phyloP scores from a whole-genome alignment of 148 eudicot species.

The Polygonum maritimum region DNA sequence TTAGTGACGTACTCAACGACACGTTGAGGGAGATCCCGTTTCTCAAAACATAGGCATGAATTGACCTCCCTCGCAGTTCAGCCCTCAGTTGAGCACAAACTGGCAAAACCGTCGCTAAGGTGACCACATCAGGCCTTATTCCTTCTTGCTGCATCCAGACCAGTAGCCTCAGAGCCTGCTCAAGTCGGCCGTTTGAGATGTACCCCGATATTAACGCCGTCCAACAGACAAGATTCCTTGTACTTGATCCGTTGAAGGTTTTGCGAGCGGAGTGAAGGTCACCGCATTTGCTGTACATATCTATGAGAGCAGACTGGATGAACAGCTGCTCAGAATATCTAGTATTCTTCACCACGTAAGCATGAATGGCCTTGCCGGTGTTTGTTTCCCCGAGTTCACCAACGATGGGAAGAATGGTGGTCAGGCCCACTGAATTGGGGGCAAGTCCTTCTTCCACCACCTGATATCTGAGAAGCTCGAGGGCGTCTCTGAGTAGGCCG shows the following conservation, averaged over 20 bases:
- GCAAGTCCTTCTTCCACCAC: constrained; percentile 49
- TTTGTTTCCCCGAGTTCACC: constrained; percentile 49
- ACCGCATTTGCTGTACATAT: constrained; percentile 93
- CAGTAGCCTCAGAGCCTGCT: constrained; percentile 71
- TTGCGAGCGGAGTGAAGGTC: constrained; percentile 63
- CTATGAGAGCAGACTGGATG: constrained; percentile 67
- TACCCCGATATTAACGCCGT: constrained; percentile 84
- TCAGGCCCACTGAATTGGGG: constrained; percentile 65
- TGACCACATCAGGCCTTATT: constrained; percentile 75
- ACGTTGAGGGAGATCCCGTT: constrained; percentile 48
- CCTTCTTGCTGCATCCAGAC: constrained; percentile 98
- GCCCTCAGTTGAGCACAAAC: constrained; percentile 61
- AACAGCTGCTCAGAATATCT: constrained; percentile 53
- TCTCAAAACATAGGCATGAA: constrained; percentile 59
- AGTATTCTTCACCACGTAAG: constrained; percentile 52
- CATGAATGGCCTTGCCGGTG: constrained; percentile 75
- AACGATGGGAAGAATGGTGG: constrained; percentile 57
- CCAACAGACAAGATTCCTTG: constrained; percentile 72
- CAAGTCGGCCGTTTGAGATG: constrained; percentile 54
- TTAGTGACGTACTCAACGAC: constrained; percentile 63
- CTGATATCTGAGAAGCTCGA: constrained; percentile 41
- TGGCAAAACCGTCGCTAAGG: constrained; percentile 71
- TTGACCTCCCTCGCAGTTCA: constrained; percentile 59
- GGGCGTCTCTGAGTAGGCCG: constrained; percentile 42
- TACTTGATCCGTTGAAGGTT: constrained; percentile 52